phyloP scores from a whole-genome alignment of 768 basidiomycete genomes.

The Xerocomellus chrysenteron region DNA sequence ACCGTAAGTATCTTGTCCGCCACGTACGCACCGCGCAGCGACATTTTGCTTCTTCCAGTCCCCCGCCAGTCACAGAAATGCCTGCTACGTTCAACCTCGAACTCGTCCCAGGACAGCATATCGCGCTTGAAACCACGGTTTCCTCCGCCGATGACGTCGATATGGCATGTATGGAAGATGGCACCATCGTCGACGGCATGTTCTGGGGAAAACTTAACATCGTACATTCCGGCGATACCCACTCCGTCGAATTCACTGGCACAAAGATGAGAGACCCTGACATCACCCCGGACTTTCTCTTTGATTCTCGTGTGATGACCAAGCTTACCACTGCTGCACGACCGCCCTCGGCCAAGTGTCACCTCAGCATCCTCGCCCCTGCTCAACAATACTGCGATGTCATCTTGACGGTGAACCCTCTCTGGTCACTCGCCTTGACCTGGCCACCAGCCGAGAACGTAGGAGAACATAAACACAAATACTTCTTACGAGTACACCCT shows the following conservation, averaged over 20 bases:
- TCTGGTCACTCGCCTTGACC: constrained; percentile 73
- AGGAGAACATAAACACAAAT: constrained; percentile 73
- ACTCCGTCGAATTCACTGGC: constrained; percentile 80
- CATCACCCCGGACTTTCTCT: constrained; percentile 63
- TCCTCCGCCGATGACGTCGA: constrained; percentile 79
- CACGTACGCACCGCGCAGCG: constrained; percentile 9
- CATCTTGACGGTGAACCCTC: constrained; percentile 62
- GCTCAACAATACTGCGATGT: constrained; percentile 79
- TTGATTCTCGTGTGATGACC: constrained; percentile 75
- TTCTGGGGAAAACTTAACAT: constrained; percentile 90
- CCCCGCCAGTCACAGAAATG: constrained; percentile 82
- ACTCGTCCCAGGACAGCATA: constrained; percentile 72
- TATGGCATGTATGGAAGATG: constrained; percentile 91
- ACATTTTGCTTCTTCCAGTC: constrained; percentile 30
- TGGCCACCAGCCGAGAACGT: constrained; percentile 78
- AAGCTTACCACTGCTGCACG: constrained; percentile 76
- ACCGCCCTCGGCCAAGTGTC: constrained; percentile 73
- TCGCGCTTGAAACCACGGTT: constrained; percentile 77
- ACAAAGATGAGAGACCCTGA: constrained; percentile 68
- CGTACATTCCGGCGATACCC: constrained; percentile 72
- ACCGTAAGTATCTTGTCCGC: constrained; percentile 41
- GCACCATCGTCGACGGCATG: constrained; percentile 77
- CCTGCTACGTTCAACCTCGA: constrained; percentile 83
- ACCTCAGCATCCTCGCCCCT: constrained; percentile 72
- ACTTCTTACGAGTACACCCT: constrained; percentile 79